A percentile compares a stretch with the other conserved stretches of the same genome.
These are phyloP conservation scores for Phialophora chinensis DNA, from an alignment of 2,329 filamentous ascomycete genomes.

Conservation along the genomic window DNA sequence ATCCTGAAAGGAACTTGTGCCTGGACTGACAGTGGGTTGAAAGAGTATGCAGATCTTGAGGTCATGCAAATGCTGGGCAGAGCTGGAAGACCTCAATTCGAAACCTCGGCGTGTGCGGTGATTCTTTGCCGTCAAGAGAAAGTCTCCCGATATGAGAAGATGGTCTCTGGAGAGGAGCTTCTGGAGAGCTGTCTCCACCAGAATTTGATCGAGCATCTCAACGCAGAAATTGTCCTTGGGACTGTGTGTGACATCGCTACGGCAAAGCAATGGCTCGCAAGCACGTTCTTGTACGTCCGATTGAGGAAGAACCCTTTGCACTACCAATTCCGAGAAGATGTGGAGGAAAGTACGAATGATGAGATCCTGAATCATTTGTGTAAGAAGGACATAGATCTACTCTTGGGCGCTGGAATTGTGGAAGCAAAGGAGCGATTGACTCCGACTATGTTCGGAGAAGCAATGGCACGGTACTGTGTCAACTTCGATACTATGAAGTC, in stretches of 20 bases:
- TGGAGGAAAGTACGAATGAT: constrained; percentile 60
- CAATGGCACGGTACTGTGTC: constrained; percentile 84
- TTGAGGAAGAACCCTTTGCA: constrained; percentile 72
- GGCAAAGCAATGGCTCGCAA: constrained; percentile 74
- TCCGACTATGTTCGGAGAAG: constrained; percentile 74
- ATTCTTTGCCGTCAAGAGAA: constrained; percentile 77
- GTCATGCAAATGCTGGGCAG: constrained; percentile 91
- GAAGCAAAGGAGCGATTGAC: constrained; percentile 56
- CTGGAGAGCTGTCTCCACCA: constrained; percentile 80
- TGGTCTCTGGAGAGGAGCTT: constrained; percentile 74
- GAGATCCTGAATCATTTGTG: constrained; percentile 73
- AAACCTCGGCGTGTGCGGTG: constrained; percentile 74
- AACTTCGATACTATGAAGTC: constrained; percentile 79
- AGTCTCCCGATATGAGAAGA: constrained; percentile 69
- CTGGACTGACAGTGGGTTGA: constrained; percentile 65
- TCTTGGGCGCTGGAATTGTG: constrained; percentile 67
- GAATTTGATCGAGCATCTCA: constrained; percentile 81
- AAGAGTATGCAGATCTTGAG: constrained; percentile 81
- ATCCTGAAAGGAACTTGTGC: constrained; percentile 79
- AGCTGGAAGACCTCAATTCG: constrained; percentile 83
- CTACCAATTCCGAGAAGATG: constrained; percentile 68
- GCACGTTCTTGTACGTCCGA: constrained; percentile 79
- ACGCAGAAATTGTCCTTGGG: constrained; percentile 79
- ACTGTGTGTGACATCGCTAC: constrained; percentile 69
- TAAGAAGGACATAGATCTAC: constrained; percentile 68